phyloP scores from a whole-genome alignment of 169 alveolate species.

The Neospora caninum region DNA sequence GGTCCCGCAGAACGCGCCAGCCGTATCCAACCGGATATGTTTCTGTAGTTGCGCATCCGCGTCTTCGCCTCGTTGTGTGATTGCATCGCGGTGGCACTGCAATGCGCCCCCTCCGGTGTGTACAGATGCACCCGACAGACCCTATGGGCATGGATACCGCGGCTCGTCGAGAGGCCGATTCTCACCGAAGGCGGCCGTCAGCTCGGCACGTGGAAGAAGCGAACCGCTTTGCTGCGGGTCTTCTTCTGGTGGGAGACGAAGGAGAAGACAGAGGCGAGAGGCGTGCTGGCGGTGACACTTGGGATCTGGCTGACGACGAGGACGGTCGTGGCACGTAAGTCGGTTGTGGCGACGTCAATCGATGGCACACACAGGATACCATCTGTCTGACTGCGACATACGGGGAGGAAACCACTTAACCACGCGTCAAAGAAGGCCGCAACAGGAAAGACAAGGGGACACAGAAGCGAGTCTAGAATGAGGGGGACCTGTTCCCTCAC shows the following conservation, averaged over 20 bases:
- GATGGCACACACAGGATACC: too few relatives aligned
- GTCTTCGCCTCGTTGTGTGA: too few relatives aligned
- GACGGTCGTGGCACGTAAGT: slow-evolving; percentile 10
- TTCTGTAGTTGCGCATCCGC: too few relatives aligned
- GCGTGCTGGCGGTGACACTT: slow-evolving; percentile 7
- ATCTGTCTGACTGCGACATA: too few relatives aligned
- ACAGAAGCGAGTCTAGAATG: too few relatives aligned
- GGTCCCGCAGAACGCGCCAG: too few relatives aligned
- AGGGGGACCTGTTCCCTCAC: too few relatives aligned
- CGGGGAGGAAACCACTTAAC: too few relatives aligned
- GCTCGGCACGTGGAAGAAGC: slow-evolving; percentile 41
- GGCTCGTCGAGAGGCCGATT: background rate
- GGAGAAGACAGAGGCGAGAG: background rate
- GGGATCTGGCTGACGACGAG: slow-evolving; percentile 38
- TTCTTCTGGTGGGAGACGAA: slow-evolving; percentile 6
- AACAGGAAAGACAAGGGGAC: too few relatives aligned
- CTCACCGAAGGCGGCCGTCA: background rate
- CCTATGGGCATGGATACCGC: background rate
- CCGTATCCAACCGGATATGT: too few relatives aligned
- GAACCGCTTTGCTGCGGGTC: slow-evolving; percentile 36
- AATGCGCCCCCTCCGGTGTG: background rate
- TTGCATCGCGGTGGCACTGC: too few relatives aligned
- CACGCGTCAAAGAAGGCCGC: too few relatives aligned
- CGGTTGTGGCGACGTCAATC: background rate
- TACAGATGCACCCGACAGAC: background rate